phyloP scores from a whole-genome alignment of 768 basidiomycete species.

The Calocera viscosa region DNA sequence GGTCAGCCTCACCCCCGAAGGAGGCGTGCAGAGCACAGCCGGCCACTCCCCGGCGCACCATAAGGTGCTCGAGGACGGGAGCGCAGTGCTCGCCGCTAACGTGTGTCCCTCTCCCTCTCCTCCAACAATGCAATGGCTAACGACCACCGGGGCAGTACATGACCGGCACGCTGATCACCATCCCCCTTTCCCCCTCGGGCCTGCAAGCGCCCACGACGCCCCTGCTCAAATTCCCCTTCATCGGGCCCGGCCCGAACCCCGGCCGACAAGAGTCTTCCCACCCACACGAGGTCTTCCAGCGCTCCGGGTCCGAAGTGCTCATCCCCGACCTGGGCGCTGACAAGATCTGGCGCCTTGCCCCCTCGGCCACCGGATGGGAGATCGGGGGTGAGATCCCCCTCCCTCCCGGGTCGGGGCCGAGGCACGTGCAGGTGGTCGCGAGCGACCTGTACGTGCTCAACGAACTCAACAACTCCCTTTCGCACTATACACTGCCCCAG shows the following conservation, averaged over 20 bases:
- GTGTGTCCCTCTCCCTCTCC: constrained; percentile 28
- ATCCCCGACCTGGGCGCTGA: constrained; percentile 70
- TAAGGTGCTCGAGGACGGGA: constrained; percentile 41
- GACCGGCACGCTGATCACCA: constrained; percentile 43
- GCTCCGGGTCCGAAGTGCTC: constrained; percentile 45
- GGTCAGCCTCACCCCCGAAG: constrained; percentile 37
- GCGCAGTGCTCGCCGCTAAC: constrained; percentile 58
- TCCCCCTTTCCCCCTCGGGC: constrained; percentile 48
- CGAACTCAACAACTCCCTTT: constrained; percentile 50
- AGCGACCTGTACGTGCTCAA: constrained; percentile 52
- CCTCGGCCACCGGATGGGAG: constrained; percentile 35
- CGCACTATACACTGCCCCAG: constrained; percentile 42
- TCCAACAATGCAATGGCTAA: constrained; percentile 3
- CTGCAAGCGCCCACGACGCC: constrained; percentile 24
- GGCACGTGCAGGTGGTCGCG: constrained; percentile 51
- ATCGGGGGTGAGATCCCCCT: constrained; percentile 37
- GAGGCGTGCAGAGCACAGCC: constrained; percentile 29
- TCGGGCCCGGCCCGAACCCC: constrained; percentile 47
- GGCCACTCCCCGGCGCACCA: constrained; percentile 47
- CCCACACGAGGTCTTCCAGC: constrained; percentile 57
- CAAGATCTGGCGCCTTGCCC: constrained; percentile 44
- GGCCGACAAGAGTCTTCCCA: constrained; percentile 61
- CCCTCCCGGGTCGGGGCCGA: constrained; percentile 51
- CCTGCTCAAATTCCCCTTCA: constrained; percentile 27
- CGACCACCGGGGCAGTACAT: constrained; percentile 43